These are phyloP conservation scores for Kwoniella sp. DNA, from an alignment of 768 basidiomycete species.

Conservation along the genomic window DNA sequence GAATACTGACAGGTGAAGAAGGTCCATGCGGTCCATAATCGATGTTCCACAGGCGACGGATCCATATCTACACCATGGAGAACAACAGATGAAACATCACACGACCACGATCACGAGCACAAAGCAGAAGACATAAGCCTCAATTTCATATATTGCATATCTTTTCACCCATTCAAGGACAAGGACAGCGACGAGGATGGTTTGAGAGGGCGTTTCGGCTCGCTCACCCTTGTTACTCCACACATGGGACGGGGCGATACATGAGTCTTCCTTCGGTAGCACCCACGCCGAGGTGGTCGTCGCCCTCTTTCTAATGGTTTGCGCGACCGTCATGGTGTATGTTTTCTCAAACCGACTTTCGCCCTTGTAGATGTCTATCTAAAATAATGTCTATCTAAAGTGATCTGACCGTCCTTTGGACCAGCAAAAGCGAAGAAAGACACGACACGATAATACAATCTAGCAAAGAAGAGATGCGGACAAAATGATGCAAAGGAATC, in stretches of 20 bases:
- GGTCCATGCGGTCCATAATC: slow-evolving; percentile 40
- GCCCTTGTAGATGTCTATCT: neutral
- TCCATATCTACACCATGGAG: slow-evolving; percentile 35
- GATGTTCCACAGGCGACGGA: slow-evolving; percentile 35
- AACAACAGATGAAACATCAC: neutral
- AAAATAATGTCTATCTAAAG: neutral
- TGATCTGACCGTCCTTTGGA: neutral
- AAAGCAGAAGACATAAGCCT: neutral
- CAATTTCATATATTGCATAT: neutral
- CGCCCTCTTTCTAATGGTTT: slow-evolving; percentile 16
- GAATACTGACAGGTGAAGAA: slow-evolving; percentile 39
- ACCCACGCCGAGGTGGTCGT: slow-evolving; percentile 32
- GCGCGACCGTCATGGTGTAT: slow-evolving; percentile 17
- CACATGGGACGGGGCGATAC: slow-evolving; percentile 40
- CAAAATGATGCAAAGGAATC: neutral
- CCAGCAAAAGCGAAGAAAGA: neutral
- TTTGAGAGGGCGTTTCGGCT: neutral
- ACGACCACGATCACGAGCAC: too few species aligned
- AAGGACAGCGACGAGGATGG: neutral
- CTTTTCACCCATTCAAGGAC: neutral
- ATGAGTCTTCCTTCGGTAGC: slow-evolving; percentile 45
- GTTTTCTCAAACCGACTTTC: neutral
- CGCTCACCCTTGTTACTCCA: slow-evolving; percentile 45
- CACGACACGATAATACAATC: too few species aligned
- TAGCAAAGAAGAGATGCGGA: neutral